Base-by-base conservation (phyloP, 345 rosid genomes). In the Camelina laxa region DNA sequence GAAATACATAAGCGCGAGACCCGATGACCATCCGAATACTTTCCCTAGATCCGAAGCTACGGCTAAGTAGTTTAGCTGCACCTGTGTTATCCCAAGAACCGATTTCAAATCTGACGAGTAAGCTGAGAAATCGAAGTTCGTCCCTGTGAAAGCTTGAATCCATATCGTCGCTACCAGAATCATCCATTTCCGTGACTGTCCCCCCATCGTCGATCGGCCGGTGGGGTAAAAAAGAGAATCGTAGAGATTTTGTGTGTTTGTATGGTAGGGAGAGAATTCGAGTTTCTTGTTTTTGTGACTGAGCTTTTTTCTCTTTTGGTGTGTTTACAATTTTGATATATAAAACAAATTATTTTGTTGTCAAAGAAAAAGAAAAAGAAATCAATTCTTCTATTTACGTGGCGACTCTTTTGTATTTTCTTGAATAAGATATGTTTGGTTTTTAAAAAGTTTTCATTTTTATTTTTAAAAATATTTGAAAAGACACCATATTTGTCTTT, bases 81-180 rank as follows among this genome's bases (percentile, higher is more conserved):
- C 93, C 77, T 94, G 98, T 0, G 98, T 91, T 17, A 94, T 83
- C 70, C 91, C 95, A n/a, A 91, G 57, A 19, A 84, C 88, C 4
- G 92, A 75, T 77, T 94, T 94, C 75, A 94, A 65, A 53, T 84
- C 75, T 50, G 97, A 85, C 0, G 98, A 93, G 48, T 93, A 93
- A 1, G 92, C 92, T 3, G 97, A 88, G 86, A 94, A 91, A 80
- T 94, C 97, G 81, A 94, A 94, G 60, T 94, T 94, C 5, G 98
- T 94, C 4, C 98, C 98, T 0, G 98, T 94, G 65, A 94, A 94
- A 0, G 96, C 97, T 74, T 94, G 98, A 86, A 94, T 87, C 98
- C 98, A 94, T 2, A 90, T 82, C 6, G 96, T 90, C 1, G 90
- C 97, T 24, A 94, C 95, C 6, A 94, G 81, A 17, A 94, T 88